A percentile compares a stretch with the other conserved stretches of the same genome.
phyloP scores from a whole-genome alignment of 2,329 filamentous ascomycete species.

The Drechslerella coelobrocha region DNA sequence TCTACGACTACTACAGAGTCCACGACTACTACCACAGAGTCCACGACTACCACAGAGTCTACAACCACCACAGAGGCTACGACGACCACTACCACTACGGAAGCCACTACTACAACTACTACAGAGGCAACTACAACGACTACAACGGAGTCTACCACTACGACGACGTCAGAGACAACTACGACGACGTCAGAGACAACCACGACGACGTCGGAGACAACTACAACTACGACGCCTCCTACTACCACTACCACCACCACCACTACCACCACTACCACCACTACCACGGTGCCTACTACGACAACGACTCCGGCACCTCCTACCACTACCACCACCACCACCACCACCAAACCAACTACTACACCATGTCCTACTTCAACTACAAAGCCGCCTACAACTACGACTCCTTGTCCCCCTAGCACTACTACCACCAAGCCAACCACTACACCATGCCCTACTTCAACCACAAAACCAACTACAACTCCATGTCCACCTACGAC shows the following conservation, averaged over 20 bases:
- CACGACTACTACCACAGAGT: neutral
- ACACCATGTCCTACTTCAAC: constrained; percentile 3
- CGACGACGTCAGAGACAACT: neutral
- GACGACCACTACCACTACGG: neutral
- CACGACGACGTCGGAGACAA: neutral
- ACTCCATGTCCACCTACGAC: constrained; percentile 19
- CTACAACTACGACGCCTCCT: neutral
- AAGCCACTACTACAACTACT: neutral
- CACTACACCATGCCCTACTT: too few species aligned
- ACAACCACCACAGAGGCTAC: neutral
- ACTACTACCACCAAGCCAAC: neutral
- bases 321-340: constrained; percentile 1
- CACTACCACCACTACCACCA: constrained; percentile 11
- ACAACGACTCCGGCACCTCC: neutral
- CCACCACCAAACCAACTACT: constrained; percentile 4
- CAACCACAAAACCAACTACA: neutral
- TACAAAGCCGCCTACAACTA: neutral
- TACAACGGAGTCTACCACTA: neutral
- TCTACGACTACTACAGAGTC: constrained; percentile 4
- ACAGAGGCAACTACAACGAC: neutral
- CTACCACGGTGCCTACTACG: constrained; percentile 2
- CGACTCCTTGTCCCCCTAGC: neutral
- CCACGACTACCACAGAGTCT: neutral
- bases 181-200: neutral
- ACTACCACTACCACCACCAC: constrained; percentile 4